phyloP scores from a whole-genome alignment of 2,329 filamentous ascomycete genomes.

The Fusarium sambucinum region DNA sequence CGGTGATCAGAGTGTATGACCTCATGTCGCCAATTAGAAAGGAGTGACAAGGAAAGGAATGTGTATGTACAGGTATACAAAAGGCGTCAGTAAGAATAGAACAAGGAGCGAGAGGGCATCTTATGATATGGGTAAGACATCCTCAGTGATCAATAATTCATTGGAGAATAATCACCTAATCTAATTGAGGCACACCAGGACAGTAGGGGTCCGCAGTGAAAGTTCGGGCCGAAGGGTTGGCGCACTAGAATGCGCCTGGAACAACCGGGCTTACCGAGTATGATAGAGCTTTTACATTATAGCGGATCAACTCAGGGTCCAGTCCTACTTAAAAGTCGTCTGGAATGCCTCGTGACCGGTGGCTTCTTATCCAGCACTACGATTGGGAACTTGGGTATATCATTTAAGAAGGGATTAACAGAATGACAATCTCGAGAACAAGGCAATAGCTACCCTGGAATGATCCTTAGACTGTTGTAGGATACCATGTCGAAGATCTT shows the following conservation, averaged over 20 bases:
- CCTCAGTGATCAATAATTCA: rapidly evolving
- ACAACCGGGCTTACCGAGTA: background rate
- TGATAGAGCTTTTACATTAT: background rate
- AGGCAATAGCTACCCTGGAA: background rate
- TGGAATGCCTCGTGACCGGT: background rate
- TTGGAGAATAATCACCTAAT: background rate
- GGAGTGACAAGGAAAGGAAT: background rate
- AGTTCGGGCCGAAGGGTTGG: too few relatives aligned
- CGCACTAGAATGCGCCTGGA: constrained; percentile 1
- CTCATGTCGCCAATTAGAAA: background rate
- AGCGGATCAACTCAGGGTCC: background rate
- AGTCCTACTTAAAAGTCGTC: too few relatives aligned
- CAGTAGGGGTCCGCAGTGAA: too few relatives aligned
- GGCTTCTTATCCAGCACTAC: background rate
- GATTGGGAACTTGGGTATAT: background rate
- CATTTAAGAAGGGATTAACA: too few relatives aligned
- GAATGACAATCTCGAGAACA: rapidly evolving
- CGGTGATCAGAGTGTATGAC: background rate
- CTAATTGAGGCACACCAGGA: background rate
- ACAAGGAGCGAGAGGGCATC: background rate
- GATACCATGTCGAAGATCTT: background rate
- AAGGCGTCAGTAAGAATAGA: background rate
- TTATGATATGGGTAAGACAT: background rate
- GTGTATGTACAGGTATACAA: background rate
- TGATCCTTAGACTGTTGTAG: background rate